phyloP scores from a whole-genome alignment of 2,329 filamentous ascomycete species.

The Elsinoe ampelina region DNA sequence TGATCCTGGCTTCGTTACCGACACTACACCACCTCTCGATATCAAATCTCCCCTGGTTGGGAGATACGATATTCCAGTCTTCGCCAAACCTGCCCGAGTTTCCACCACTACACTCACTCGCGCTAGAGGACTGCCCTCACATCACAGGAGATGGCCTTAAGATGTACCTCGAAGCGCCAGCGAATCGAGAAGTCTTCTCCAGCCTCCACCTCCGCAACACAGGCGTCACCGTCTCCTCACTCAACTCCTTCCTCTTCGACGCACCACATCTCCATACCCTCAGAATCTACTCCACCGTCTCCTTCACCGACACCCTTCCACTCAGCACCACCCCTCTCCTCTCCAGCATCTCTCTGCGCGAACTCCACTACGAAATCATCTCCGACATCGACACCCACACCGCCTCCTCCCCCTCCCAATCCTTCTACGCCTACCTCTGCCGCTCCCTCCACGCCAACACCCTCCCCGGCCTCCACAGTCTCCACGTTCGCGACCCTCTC shows the following conservation, averaged over 20 bases:
- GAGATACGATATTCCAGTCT: conserved; percentile 65
- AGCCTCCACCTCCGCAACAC: conserved; percentile 64
- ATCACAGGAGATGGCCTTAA: conserved; percentile 64
- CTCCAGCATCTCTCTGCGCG: conserved; percentile 57
- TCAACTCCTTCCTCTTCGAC: conserved; percentile 52
- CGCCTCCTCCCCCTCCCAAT: conserved; percentile 44
- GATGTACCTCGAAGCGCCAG: conserved; percentile 54
- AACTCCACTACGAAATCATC: conserved; percentile 76
- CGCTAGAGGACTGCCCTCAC: conserved; percentile 60
- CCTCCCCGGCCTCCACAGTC: conserved; percentile 61
- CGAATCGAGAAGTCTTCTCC: conserved; percentile 51
- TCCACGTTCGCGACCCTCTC: conserved; percentile 77
- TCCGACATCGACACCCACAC: conserved; percentile 41
- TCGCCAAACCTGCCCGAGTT: conserved; percentile 58
- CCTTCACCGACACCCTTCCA: conserved; percentile 45
- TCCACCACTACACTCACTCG: conserved; percentile 63
- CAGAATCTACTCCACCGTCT: conserved; percentile 47
- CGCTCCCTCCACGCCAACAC: conserved; percentile 68
- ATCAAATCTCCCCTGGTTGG: conserved; percentile 57
- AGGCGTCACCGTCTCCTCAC: conserved; percentile 53
- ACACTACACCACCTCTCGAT: conserved; percentile 67
- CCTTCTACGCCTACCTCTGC: conserved; percentile 79
- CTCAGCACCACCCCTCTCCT: conserved; percentile 49
- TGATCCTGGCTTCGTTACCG: conserved; percentile 58
- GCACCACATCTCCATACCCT: conserved; percentile 52